Evolutionary conservation across 2,329 filamentous ascomycete genomes (phyloP), one percentile per base, ranked within the genome.

Genomic region (Thermothelomyces thermophilus): DNA sequence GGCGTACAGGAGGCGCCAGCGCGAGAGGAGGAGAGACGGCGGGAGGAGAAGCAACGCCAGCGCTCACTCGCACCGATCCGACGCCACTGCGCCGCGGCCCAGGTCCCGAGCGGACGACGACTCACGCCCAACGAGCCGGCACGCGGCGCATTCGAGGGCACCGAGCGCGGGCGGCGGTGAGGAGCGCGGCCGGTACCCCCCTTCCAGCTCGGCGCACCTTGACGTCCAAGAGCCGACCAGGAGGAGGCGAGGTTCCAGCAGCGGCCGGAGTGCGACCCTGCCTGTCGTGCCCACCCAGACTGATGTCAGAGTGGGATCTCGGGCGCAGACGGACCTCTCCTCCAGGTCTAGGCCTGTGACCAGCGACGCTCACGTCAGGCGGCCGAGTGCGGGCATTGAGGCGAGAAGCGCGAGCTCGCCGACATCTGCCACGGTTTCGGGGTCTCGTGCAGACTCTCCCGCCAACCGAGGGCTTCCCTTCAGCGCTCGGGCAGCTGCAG

Each of bases 1-100:
- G 61, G 89, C 89, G 2, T 95, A 94, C 62, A 75, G 87, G 51
- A 78, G 87, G 54, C 77, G 88, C 26, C 88, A 94, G 62, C 78
- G 76, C 37, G 81, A 83, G 54, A 71, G 79, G n/a, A 73, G 77
- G 11, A 69, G 70, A 34, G 73, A 77, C 60, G 60, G 70, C 17
- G 64, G 67, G 10, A 69, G 72, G 58, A 72, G 73, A 53, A 74
- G 66, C 53, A 69, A 69, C 58, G 63, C 62, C 56, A 69, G 63
- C 55, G 67, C 63, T 19, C 63, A 62, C 51, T 67, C 72, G n/a
- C 66, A 68, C 16, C 63, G 63, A 43, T 64, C 66, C 6, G 66
- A 68, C 9, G 46, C 56, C 14, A 51, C 58, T 9, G 55, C 54
- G 46, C 54, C 54, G 46, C 52, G 49, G 34, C 58, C 62, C 10